Conservation (phyloP, 345 rosid species). For the Aquilaria malaccensis region DNA sequence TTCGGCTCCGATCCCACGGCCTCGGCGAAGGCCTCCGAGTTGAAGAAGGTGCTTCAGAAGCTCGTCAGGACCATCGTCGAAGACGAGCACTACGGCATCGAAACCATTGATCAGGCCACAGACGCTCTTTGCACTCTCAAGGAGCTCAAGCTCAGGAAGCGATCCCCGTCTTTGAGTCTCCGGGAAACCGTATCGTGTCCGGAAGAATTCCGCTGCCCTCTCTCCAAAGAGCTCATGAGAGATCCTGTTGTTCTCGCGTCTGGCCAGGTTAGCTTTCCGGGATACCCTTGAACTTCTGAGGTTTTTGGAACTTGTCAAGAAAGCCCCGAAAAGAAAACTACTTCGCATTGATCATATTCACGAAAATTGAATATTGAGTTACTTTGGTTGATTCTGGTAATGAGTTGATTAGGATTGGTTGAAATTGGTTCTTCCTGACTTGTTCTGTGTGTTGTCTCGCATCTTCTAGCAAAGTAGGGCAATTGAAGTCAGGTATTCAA, state of each 20-base stretch:
- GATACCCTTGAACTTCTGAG: not conserved
- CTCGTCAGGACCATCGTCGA: slow-evolving; percentile 56
- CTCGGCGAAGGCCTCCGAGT: slow-evolving; percentile 48
- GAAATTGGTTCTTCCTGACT: slow-evolving; percentile 5
- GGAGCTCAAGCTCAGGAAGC: slow-evolving; percentile 46
- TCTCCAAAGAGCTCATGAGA: slow-evolving; percentile 82
- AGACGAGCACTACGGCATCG: slow-evolving; percentile 50
- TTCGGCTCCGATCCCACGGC: slow-evolving; percentile 59
- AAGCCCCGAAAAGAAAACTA: not conserved
- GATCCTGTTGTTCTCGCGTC: slow-evolving; percentile 91
- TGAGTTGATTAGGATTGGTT: not conserved
- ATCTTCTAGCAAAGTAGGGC: not conserved
- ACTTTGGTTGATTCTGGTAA: not conserved
- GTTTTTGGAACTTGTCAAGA: not conserved
- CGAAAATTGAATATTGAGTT: not conserved
- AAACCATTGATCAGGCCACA: slow-evolving; percentile 60
- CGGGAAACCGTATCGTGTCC: slow-evolving; percentile 50
- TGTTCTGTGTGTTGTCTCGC: not conserved
- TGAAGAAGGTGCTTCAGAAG: slow-evolving; percentile 66
- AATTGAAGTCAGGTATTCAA: not conserved
- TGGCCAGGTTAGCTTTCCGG: slow-evolving; percentile 58
- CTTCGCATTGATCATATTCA: no score
- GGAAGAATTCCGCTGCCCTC: slow-evolving; percentile 75
- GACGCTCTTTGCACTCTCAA: slow-evolving; percentile 46
- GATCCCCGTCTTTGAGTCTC: slow-evolving; percentile 41